Evolutionary conservation across 768 basidiomycete species (phyloP).

Genomic region (Roridomyces roridus): DNA sequence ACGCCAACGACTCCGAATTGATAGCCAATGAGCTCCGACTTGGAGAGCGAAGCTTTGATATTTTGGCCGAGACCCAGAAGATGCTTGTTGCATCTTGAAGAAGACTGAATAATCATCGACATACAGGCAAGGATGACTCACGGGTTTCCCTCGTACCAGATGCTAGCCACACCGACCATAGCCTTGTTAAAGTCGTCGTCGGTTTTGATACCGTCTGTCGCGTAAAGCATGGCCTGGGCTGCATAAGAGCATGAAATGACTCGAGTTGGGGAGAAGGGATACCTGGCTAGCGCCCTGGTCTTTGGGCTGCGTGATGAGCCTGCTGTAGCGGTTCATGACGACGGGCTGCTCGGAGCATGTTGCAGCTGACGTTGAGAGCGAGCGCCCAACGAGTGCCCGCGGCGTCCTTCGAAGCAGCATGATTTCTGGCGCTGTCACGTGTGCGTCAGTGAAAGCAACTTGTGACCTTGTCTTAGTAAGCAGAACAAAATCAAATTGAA

Average conservation of each 20-base stretch:
- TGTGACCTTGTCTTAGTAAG: too few species aligned
- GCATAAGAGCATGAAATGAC: slow-evolving; percentile 19
- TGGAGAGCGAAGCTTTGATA: slow-evolving; percentile 79
- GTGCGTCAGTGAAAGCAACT: too few species aligned
- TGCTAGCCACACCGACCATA: slow-evolving; percentile 96
- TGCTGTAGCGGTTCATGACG: slow-evolving; percentile 78
- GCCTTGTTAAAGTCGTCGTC: slow-evolving; percentile 92
- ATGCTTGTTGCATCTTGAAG: slow-evolving; percentile 89
- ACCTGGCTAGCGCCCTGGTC: slow-evolving; percentile 96
- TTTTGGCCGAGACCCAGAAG: slow-evolving; percentile 87
- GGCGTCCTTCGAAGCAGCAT: slow-evolving; percentile 6
- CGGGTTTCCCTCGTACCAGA: slow-evolving; percentile 99
- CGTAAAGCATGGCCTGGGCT: slow-evolving; percentile 94
- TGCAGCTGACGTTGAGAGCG: slow-evolving; percentile 36
- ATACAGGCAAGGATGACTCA: slow-evolving; percentile 50
- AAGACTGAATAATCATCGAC: slow-evolving; percentile 8
- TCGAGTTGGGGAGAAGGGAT: slow-evolving; percentile 6
- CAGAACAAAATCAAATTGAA: not conserved
- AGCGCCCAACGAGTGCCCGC: slow-evolving; percentile 4
- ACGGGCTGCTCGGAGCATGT: slow-evolving; percentile 45
- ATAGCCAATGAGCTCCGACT: slow-evolving; percentile 85
- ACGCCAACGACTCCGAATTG: slow-evolving; percentile 98
- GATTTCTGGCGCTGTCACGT: not conserved
- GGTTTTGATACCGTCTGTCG: slow-evolving; percentile 87
- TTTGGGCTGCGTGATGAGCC: slow-evolving; percentile 87